Base-by-base conservation (phyloP, 768 basidiomycete genomes). In the Lyophyllum semitale region DNA sequence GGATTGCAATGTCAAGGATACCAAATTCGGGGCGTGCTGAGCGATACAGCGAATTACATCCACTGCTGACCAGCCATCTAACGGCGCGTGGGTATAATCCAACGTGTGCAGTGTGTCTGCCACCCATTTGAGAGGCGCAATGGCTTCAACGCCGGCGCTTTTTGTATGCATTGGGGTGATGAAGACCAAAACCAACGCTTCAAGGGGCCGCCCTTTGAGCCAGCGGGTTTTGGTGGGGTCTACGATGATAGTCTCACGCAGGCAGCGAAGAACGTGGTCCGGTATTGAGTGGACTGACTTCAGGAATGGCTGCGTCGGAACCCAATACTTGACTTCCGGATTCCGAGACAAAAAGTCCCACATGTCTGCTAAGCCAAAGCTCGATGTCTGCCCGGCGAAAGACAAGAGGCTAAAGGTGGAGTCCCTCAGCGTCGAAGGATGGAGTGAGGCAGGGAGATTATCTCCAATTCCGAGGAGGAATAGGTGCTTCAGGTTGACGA, bases 401-500 rank as follows among this genome's bases (percentile, higher is more conserved):
- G 35, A 43, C 7, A 6, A 18, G 12, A 55, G 47, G 26, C 54
- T n/a, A 20, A 55, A 55, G 22, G 54, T 55, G 18, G 37, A 43
- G 38, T 47, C n/a, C 17, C 17, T 20, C 3, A 55, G 40, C n/a
- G 54, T 55, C 6, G 54, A 48, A 18, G 35, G 54, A 8, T 43
- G n/a, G 8, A 55, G 7, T 1, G 46, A 30, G 17, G 47, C 37
- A 8, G 44, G 8, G 17, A 22, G 7, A 15, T 26, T 20, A 11
- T 30, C 4, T 15, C 40, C 20, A 13, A 4, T 22, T 7, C 46
- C 47, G 2, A 55, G 29, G 3, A 55, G 26, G 13, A 47, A 55
- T 11, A 55, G 26, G 27, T 55, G 54, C 40, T 55, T 55, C 22
- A 55, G 47, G 26, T 55, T 55, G 25, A 55, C 41, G 32, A 55